A percentile compares a stretch with the other conserved stretches of the same genome.
Evolutionary conservation across 345 rosid species (phyloP).

Genomic region (Melaleuca quinquenervia): DNA sequence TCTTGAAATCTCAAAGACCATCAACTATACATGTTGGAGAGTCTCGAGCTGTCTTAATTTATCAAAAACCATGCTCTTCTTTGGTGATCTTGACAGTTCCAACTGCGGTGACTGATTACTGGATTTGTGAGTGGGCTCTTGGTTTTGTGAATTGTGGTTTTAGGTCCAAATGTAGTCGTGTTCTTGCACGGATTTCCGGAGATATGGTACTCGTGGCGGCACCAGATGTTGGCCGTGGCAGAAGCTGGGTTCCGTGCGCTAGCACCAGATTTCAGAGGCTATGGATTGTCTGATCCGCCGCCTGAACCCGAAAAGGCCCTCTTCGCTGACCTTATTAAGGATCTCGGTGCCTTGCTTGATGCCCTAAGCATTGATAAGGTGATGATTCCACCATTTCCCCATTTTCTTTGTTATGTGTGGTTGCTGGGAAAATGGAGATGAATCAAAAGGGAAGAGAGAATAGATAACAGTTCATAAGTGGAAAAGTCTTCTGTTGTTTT

Average conservation of each 20-base stretch:
- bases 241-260: conserved; percentile 34
- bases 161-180: conserved; percentile 26
- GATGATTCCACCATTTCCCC: neutral
- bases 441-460: neutral
- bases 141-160: neutral
- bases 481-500: neutral
- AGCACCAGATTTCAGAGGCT: conserved; percentile 41
- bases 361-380: conserved; percentile 26
- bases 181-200: conserved; percentile 64
- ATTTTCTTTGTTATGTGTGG: neutral
- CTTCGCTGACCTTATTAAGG: conserved; percentile 14
- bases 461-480: neutral
- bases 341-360: conserved; percentile 31
- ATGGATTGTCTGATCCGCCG: conserved; percentile 41
- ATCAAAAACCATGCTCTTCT: neutral
- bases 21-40: neutral
- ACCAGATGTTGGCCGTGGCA: conserved; percentile 46
- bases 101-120: neutral
- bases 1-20: neutral
- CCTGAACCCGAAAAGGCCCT: conserved; percentile 31
- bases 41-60: neutral
- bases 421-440: neutral
- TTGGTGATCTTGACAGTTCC: neutral
- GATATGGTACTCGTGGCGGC: conserved; percentile 56
- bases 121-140: neutral